Evolutionary conservation across 75 land plant species (phyloP).

Genomic region (Selaginella tamariscina): DNA sequence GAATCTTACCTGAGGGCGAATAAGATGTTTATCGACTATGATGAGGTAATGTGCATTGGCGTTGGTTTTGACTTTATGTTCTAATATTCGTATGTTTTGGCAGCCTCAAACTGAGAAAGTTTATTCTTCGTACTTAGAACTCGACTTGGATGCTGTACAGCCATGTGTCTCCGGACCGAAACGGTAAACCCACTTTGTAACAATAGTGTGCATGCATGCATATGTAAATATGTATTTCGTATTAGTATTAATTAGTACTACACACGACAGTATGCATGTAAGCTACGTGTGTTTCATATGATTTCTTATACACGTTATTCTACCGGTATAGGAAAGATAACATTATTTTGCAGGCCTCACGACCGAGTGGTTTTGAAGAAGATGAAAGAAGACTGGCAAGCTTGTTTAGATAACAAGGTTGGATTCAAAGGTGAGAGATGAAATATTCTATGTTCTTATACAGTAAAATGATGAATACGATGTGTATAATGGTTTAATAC

Average conservation of each 20-base stretch:
- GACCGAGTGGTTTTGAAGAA: constrained; percentile 79
- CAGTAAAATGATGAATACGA: background rate
- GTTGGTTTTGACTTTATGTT: background rate
- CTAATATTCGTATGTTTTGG: constrained; percentile 1
- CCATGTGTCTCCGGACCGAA: constrained; percentile 89
- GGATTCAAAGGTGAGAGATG: constrained; percentile 62
- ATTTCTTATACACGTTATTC: too few relatives aligned
- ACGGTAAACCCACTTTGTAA: constrained; percentile 29
- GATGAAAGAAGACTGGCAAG: constrained; percentile 83
- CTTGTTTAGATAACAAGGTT: constrained; percentile 69
- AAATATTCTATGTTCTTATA: background rate
- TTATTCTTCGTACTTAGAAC: constrained; percentile 61
- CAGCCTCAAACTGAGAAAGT: constrained; percentile 73
- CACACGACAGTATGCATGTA: too few relatives aligned
- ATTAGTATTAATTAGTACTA: too few relatives aligned
- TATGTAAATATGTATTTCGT: too few relatives aligned
- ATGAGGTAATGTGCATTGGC: constrained; percentile 33
- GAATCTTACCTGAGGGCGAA: constrained; percentile 78
- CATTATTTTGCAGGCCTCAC: constrained; percentile 46
- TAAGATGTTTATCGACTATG: constrained; percentile 75
- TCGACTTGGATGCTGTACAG: constrained; percentile 58
- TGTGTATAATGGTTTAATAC: too few relatives aligned
- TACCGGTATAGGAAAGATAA: too few relatives aligned
- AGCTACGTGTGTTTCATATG: too few relatives aligned
- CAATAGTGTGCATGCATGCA: too few relatives aligned